Evolutionary conservation across 2,329 filamentous ascomycete genomes (phyloP), one percentile per base, ranked within the genome.

Genomic region (Rutstroemia sp.): DNA sequence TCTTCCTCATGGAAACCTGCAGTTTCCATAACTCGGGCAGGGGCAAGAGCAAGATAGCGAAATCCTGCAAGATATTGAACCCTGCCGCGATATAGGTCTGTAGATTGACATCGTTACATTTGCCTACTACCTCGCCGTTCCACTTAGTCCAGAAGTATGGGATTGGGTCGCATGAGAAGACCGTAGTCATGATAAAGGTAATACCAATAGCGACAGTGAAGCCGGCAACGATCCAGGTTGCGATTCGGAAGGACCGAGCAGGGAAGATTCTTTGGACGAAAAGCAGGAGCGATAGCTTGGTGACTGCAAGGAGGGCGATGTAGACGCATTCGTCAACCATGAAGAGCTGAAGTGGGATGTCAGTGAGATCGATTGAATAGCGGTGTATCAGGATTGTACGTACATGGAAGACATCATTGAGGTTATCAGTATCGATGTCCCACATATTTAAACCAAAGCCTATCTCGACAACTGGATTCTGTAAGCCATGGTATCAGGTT

Each of bases 21-120:
- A 80, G 68, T 0, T 66, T 58, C 37, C 67, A 65, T 4, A 81
- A 63, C 49, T 76, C 71, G 41, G 70, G 72, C 6, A 80, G 59
- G 0, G 80, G 80, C 4, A 83, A 68, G 0, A 68, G 70, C 19
- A 82, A 69, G 61, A 82, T 76, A 70, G 74, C 75, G 1, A 78
- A 16, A 56, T 83, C 80, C 25, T 78, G 69, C 0, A 67, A 67
- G 45, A 83, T 81, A 57, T 76, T 78, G 55, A 79, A 73, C 19
- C 64, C 72, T 0, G 79, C 79, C 25, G 78, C 75, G 38, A 74
- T 71, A 73, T 76, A 81, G 0, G 70, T 73, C 4, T 80, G 70
- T 2, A 70, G 67, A 56, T 78, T 79, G 58, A 77, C 68, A 57
- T 78, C 70, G 23, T 77, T 66, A 58, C 81, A 84, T 1, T 57